Base-by-base conservation (phyloP, 1,284 basidiomycete genomes). In the Stereum hirsutum region DNA sequence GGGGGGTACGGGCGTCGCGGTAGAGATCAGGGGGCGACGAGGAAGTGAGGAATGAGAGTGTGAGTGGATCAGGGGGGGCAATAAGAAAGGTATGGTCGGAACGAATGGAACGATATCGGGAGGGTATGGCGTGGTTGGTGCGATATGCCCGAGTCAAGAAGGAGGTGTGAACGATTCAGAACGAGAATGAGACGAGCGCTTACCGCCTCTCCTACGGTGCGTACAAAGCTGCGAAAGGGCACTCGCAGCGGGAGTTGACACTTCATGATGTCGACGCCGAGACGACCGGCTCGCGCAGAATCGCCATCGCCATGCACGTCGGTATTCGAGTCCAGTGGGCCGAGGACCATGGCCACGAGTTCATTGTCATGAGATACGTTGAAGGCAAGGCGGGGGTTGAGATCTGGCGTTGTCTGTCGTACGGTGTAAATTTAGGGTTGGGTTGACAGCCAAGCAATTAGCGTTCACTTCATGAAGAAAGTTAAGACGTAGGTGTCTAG, bases 221-320 rank as follows among this genome's bases (percentile, higher is more conserved):
- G 68, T 2, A 87, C 65, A 52, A 91, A 84, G 1, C 74, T 70
- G 6, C 57, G 45, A 42, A 81, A 70, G 0, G 73, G 70, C 26
- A 73, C 70, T 11, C 73, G 69, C 12, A 68, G 62, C 20, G 86
- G 84, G 14, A 82, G 60, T 30, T 68, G 68, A 15, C 82, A 65
- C 51, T 75, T 78, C 89, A 90, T 91, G 36, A 88, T 70, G 59
- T 91, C 88, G 39, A 89, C 63, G 15, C 89, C 88, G 11, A 89
- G 54, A 35, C 61, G 71, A 51, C 71, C 76, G 0, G 73, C 72
- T 5, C 81, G 82, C 5, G 76, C 69, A 32, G 73, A 66, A 39
- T 73, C 62, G 15, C 54, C 52, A 14, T 59, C 57, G 39, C 7
- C 32, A n/a, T n/a, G 28, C 28, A n/a, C 28, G 28, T n/a, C n/a